A percentile compares a stretch with the other conserved stretches of the same genome.
Conservation (phyloP, 352 stramenopile genomes). For the Lagenidium giganteum region DNA sequence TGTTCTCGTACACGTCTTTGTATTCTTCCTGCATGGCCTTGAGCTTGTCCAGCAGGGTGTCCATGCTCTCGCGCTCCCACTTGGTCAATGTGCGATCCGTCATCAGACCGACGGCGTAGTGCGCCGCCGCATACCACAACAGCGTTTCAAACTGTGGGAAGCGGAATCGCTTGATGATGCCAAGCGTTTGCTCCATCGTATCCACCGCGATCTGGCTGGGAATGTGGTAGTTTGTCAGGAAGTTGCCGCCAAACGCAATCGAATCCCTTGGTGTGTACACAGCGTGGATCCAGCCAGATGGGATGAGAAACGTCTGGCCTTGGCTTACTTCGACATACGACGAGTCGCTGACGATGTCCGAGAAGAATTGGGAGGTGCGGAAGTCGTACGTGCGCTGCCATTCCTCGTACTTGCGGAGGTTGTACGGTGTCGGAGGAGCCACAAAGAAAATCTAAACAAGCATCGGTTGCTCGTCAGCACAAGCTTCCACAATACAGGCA, state of each 20-base stretch:
- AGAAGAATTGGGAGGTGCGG: slow-evolving; percentile 19
- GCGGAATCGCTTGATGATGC: slow-evolving; percentile 18
- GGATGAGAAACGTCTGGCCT: slow-evolving; percentile 36
- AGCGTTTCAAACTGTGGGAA: slow-evolving; percentile 31
- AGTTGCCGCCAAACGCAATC: slow-evolving; percentile 38
- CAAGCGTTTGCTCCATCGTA: slow-evolving; percentile 21
- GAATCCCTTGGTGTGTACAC: slow-evolving; percentile 37
- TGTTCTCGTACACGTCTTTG: too few species aligned
- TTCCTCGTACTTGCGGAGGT: slow-evolving; percentile 21
- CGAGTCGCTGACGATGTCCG: slow-evolving; percentile 21
- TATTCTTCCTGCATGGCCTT: slow-evolving; percentile 20
- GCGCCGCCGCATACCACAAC: slow-evolving; percentile 30
- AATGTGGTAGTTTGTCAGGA: slow-evolving; percentile 34
- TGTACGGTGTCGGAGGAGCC: slow-evolving; percentile 29
- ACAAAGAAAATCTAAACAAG: slow-evolving; percentile 31
- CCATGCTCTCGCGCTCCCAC: slow-evolving; percentile 19
- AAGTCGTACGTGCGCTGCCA: slow-evolving; percentile 23
- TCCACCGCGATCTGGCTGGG: slow-evolving; percentile 26
- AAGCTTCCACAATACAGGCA: neutral
- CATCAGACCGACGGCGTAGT: slow-evolving; percentile 20
- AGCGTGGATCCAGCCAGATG: slow-evolving; percentile 39
- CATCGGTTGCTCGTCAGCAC: neutral
- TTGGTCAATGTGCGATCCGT: slow-evolving; percentile 15
- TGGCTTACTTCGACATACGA: slow-evolving; percentile 22
- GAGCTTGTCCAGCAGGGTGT: slow-evolving; percentile 13